phyloP scores from a whole-genome alignment of 108 stramenopile species.

The Chaetoceros tenuissimus region DNA sequence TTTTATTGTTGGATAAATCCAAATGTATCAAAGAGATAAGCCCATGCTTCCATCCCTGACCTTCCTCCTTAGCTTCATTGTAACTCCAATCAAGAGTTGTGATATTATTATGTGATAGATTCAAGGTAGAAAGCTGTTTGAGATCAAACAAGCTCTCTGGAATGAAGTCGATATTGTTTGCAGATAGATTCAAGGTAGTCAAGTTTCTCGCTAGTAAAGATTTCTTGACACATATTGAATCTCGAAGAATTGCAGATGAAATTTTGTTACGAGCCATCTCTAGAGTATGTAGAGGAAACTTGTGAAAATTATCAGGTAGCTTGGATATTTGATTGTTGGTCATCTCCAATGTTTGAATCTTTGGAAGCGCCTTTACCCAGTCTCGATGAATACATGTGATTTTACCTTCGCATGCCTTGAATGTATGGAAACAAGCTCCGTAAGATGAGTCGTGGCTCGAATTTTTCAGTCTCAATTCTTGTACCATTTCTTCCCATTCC shows the following conservation, averaged over 20 bases:
- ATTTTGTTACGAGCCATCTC: neutral
- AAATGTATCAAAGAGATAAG: slow-evolving; percentile 11
- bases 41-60: slow-evolving; percentile 1
- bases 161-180: neutral
- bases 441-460: neutral
- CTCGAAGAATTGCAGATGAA: neutral
- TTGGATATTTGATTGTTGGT: neutral
- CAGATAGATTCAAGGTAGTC: neutral
- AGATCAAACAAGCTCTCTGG: slow-evolving; percentile 6
- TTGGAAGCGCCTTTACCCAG: neutral
- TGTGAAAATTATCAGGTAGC: neutral
- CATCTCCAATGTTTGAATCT: neutral
- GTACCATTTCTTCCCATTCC: neutral
- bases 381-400: neutral
- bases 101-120: slow-evolving; percentile 11
- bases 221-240: neutral
- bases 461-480: neutral
- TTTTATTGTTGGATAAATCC: slow-evolving; percentile 24
- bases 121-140: slow-evolving; percentile 6
- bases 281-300: neutral
- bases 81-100: neutral
- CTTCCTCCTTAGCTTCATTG: neutral
- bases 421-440: neutral
- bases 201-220: neutral
- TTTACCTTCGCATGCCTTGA: neutral